Evolutionary conservation across 1,284 basidiomycete species (phyloP), one percentile per base, ranked within the genome.

Genomic region (Austroboletus niveus): DNA sequence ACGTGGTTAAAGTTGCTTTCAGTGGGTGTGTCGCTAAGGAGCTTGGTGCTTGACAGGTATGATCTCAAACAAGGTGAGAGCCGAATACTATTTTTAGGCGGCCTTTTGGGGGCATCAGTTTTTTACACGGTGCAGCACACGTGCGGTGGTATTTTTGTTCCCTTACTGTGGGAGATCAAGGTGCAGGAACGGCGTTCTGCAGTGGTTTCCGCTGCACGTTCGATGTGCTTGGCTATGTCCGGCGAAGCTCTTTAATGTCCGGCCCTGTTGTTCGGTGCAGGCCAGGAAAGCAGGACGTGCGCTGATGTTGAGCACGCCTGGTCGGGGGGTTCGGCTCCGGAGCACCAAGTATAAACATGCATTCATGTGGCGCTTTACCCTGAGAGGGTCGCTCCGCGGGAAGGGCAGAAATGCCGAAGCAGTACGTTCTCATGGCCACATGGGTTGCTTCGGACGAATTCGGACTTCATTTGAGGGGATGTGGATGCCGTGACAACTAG

Each of bases 61-160:
- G 91, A 94, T 69, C 80, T 94, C 60, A 93, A 87, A 74, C 87
- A 92, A 81, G 87, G 88, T 84, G 69, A 60, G 77, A 42, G 48
- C 42, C 68, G 60, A 74, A n/a, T 34, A 8, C 5, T 38, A 17
- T 48, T 38, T 22, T 45, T 24, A 31, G 11, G 31, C 27, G n/a
- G 11, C 22, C 31, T 38, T 39, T 38, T 50, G 3, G 10, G 27
- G 38, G 39, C 17, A 52, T 46, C 50, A 44, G 42, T 34, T 12
- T 34, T 17, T 34, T 24, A 34, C 32, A n/a, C 35, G 15, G 5
- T 24, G 22, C 32, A 34, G 5, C 27, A n/a, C 14, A 17, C 22
- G 6, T 20, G 43, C n/a, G 36, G 43, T 15, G 42, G 41, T 42
- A 29, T 17, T 36, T 31, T 49, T 50, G 14, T 34, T 8, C 32